Percentiles rank a stretch among this genome's conserved stretches.
phyloP scores from a whole-genome alignment of 169 alveolate species.

The Cardiosporidium cionae region DNA sequence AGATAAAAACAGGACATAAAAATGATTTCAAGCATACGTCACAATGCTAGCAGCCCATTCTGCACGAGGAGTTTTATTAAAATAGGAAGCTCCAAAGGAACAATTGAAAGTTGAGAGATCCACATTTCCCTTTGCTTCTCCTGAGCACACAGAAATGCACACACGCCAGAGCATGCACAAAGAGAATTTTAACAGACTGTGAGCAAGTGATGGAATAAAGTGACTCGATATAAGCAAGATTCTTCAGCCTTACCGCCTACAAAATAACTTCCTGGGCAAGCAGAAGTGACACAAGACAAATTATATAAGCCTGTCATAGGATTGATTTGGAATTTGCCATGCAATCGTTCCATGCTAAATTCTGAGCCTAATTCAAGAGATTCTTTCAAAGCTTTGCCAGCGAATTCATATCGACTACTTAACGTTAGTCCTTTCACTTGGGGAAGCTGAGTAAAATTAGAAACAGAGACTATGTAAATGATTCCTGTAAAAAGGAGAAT shows the following conservation, averaged over 20 bases:
- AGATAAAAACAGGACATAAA: no score
- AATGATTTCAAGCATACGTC: constrained; percentile 6
- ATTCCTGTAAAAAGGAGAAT: no score
- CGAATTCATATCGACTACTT: background rate
- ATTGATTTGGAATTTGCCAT: background rate
- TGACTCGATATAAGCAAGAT: no score
- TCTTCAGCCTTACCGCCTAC: background rate
- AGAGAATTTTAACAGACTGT: background rate
- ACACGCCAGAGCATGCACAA: background rate
- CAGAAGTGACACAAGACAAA: background rate
- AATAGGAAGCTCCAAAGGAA: constrained; percentile 28
- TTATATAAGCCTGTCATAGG: background rate
- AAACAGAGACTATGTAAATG: no score
- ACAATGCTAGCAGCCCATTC: constrained; percentile 3
- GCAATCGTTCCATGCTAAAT: background rate
- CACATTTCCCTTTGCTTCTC: constrained; percentile 25
- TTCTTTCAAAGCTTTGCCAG: background rate
- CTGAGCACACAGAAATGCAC: background rate
- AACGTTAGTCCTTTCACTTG: background rate
- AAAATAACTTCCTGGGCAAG: background rate
- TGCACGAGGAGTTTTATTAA: constrained; percentile 3
- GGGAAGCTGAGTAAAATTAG: background rate
- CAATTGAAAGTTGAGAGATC: constrained; percentile 17
- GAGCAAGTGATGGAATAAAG: background rate
- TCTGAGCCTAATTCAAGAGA: background rate